These are phyloP conservation scores for Moesziomyces aphidis DNA, from an alignment of 1,284 basidiomycete genomes.

Conservation along the genomic window DNA sequence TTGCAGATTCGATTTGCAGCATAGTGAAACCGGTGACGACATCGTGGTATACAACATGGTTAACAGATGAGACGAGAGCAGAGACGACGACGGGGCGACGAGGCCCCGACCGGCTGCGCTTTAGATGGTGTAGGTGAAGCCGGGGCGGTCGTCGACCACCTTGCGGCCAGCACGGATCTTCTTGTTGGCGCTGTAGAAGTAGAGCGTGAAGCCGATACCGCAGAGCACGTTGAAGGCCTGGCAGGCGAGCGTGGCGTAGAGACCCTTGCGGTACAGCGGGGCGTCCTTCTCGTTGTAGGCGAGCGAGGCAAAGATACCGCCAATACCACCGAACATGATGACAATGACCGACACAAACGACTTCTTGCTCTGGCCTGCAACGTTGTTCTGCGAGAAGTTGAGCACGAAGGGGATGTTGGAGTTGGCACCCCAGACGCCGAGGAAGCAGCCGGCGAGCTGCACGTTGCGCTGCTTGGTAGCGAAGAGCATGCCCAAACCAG, in stretches of 20 bases:
- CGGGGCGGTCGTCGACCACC: slow-evolving; percentile 51
- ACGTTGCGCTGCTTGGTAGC: slow-evolving; percentile 45
- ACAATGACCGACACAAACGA: slow-evolving; percentile 68
- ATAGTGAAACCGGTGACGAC: neutral
- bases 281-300: slow-evolving; percentile 63
- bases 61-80: neutral
- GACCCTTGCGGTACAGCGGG: slow-evolving; percentile 56
- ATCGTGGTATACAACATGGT: slow-evolving; percentile 1
- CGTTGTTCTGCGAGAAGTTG: slow-evolving; percentile 66
- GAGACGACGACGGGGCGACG: neutral
- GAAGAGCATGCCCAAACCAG: slow-evolving; percentile 68
- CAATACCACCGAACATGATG: slow-evolving; percentile 69
- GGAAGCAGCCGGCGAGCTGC: slow-evolving; percentile 67
- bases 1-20: neutral
- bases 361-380: slow-evolving; percentile 69
- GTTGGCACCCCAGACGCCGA: slow-evolving; percentile 68
- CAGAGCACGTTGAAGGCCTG: slow-evolving; percentile 53
- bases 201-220: slow-evolving; percentile 41
- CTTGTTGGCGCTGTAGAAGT: slow-evolving; percentile 55
- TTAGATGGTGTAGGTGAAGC: slow-evolving; percentile 58
- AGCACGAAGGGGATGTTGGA: slow-evolving; percentile 58
- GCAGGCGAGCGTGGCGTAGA: slow-evolving; percentile 54
- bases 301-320: slow-evolving; percentile 69
- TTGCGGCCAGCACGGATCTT: slow-evolving; percentile 48
- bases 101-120: neutral